phyloP scores from a whole-genome alignment of 306 rosid genomes.

The Inga laurina region DNA sequence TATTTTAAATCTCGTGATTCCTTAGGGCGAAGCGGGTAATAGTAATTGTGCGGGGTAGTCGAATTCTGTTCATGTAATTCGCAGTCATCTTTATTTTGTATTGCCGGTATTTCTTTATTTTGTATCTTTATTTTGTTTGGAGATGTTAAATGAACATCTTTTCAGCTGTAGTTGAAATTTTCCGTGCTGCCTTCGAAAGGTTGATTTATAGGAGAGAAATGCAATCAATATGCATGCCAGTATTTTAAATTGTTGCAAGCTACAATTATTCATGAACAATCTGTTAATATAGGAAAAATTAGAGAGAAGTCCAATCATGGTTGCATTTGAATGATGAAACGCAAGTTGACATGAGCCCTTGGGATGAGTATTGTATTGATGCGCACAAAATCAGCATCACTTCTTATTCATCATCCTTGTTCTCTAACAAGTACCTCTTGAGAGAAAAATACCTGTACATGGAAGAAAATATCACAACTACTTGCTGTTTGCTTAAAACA shows the following conservation, averaged over 20 bases:
- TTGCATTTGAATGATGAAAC: neutral
- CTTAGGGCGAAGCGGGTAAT: conserved; percentile 36
- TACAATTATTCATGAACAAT: neutral
- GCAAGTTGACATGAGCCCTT: neutral
- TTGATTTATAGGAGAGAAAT: conserved; percentile 17
- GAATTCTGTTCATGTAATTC: conserved; percentile 18
- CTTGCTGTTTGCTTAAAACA: neutral
- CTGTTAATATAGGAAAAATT: neutral
- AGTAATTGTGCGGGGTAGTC: conserved; percentile 35
- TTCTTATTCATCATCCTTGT: neutral
- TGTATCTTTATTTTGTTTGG: conserved; percentile 20
- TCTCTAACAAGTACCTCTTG: neutral
- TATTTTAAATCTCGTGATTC: conserved; percentile 32
- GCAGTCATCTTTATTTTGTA: conserved; percentile 26
- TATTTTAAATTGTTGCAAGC: neutral
- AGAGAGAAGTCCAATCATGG: neutral
- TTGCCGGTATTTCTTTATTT: too few relatives aligned
- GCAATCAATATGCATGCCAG: neutral
- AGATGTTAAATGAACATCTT: neutral
- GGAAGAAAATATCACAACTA: neutral
- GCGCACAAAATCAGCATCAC: neutral
- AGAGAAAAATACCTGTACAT: neutral
- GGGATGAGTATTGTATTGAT: neutral
- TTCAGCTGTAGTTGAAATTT: conserved; percentile 20
- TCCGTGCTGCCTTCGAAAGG: neutral